A percentile compares a stretch with the other conserved stretches of the same genome.
Evolutionary conservation across 768 basidiomycete genomes (phyloP).

Genomic region (Suillus brevipes): DNA sequence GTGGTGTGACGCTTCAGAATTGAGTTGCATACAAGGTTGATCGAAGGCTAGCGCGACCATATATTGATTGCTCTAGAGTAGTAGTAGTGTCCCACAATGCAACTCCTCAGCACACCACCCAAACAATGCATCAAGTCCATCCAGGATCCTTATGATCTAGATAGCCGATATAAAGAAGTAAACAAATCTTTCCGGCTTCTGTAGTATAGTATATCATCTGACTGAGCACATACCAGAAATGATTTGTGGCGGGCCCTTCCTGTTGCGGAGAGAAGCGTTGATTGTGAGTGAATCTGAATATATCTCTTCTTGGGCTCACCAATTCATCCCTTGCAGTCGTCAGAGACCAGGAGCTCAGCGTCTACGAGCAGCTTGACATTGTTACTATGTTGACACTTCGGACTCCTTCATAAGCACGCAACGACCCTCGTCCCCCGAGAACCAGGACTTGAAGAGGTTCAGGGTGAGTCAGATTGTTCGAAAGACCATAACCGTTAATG

Average conservation of each 20-base stretch:
- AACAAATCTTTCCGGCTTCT: neutral
- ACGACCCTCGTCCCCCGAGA: constrained; percentile 73
- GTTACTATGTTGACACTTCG: constrained; percentile 70
- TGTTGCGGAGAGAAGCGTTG: too few species aligned
- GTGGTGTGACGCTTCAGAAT: too few species aligned
- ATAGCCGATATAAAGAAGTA: neutral
- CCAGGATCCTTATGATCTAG: neutral
- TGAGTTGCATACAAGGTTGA: too few species aligned
- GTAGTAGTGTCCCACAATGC: too few species aligned
- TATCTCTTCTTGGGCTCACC: too few species aligned
- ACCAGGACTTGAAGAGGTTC: constrained; percentile 72
- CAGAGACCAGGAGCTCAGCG: constrained; percentile 44
- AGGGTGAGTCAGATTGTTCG: constrained; percentile 37
- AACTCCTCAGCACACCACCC: too few species aligned
- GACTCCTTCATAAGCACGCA: constrained; percentile 80
- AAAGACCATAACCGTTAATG: too few species aligned
- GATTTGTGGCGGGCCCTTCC: neutral
- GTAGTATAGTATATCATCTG: neutral
- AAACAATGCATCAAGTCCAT: too few species aligned
- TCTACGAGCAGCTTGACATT: constrained; percentile 71
- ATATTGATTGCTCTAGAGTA: too few species aligned
- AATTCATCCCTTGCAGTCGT: too few species aligned
- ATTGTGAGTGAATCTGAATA: too few species aligned
- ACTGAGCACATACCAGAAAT: neutral
- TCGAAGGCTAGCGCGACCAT: too few species aligned